These are phyloP conservation scores for Podospora australis DNA, from an alignment of 495 filamentous ascomycete genomes.

Conservation along the genomic window DNA sequence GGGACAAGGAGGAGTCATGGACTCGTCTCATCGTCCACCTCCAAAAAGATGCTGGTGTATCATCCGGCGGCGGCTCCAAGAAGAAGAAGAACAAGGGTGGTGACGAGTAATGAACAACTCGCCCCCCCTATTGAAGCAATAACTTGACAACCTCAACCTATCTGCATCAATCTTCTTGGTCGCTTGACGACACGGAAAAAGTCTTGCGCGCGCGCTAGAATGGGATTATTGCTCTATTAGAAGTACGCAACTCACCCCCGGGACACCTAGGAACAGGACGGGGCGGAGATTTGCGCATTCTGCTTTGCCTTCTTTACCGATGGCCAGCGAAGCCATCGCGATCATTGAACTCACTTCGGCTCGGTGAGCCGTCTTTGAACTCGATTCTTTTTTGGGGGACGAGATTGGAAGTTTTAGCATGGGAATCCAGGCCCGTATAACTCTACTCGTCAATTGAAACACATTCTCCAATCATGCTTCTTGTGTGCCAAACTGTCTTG, in stretches of 20 bases:
- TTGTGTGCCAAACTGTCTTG: too few relatives aligned
- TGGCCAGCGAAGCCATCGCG: background rate
- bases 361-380: background rate
- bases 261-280: background rate
- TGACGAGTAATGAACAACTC: slow-evolving; percentile 33
- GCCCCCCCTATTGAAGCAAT: background rate
- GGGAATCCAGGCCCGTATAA: too few relatives aligned
- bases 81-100: slow-evolving; percentile 65
- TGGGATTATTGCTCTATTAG: too few relatives aligned
- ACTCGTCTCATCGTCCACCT: slow-evolving; percentile 73
- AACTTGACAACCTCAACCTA: too few relatives aligned
- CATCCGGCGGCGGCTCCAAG: slow-evolving; percentile 44
- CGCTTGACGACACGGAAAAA: too few relatives aligned
- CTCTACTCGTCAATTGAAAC: background rate
- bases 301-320: background rate
- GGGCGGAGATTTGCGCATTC: background rate
- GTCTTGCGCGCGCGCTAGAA: too few relatives aligned
- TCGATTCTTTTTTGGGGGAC: too few relatives aligned
- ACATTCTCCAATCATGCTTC: background rate
- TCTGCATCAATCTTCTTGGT: too few relatives aligned
- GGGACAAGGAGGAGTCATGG: slow-evolving; percentile 81
- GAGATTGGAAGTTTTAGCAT: too few relatives aligned
- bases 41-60: slow-evolving; percentile 56
- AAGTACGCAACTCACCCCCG: too few relatives aligned
- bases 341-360: background rate